Conservation (phyloP, 352 stramenopile genomes). For the Phytophthora ramorum region DNA sequence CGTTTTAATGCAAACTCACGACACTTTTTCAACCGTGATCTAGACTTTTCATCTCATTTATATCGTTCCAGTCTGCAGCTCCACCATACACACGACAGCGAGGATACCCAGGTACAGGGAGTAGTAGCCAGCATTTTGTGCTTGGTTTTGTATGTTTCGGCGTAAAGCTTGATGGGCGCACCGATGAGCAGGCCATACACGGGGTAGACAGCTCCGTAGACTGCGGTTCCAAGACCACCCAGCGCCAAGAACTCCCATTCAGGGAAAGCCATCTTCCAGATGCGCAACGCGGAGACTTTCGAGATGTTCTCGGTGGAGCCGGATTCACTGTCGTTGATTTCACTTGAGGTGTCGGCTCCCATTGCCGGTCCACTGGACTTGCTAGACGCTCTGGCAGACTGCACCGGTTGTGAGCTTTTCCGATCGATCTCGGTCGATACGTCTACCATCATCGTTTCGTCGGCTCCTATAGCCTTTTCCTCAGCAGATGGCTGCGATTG, state of each 20-base stretch:
- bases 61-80: conserved; percentile 4
- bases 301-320: background rate
- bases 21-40: conserved; percentile 3
- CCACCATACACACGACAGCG: too few relatives aligned
- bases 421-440: background rate
- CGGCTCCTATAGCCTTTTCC: background rate
- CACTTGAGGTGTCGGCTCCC: background rate
- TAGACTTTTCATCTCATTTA: background rate
- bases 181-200: conserved; percentile 56
- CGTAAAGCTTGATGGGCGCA: too few relatives aligned
- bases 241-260: conserved; percentile 60
- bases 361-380: conserved; percentile 14
- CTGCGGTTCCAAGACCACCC: conserved; percentile 41
- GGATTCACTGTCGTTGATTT: conserved; percentile 4
- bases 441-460: too few relatives aligned
- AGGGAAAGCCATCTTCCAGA: conserved; percentile 54
- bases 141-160: too few relatives aligned
- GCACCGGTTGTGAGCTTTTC: background rate
- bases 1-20: background rate
- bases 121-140: too few relatives aligned
- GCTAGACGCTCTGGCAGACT: background rate
- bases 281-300: conserved; percentile 28
- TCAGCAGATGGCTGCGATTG: conserved; percentile 20
- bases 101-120: too few relatives aligned
- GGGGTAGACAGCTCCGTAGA: conserved; percentile 60